Base-by-base conservation (phyloP, 2,329 filamentous ascomycete genomes). In the Cercospora beticola region DNA sequence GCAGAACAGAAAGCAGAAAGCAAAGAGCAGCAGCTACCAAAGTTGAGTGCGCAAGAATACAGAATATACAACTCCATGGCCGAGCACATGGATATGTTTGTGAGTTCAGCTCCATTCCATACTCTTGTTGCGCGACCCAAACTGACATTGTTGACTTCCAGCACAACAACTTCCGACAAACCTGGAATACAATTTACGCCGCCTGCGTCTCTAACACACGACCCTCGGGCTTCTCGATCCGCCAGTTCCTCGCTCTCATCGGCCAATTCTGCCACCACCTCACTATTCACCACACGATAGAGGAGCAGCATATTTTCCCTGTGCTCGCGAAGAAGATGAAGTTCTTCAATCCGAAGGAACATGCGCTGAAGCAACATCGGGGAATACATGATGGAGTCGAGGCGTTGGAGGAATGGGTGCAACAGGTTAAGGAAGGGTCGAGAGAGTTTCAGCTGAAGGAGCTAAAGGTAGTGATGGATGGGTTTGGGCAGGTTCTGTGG, bases 401-500 rank as follows among this genome's bases (percentile, higher is more conserved):
- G 18, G 71, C 73, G 70, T 74, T 80, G 57, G 74, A 78, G 70
- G 74, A 65, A 64, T 79, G 76, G 68, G 68, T 78, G 9, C 71
- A 66, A 14, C 68, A 75, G 61, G 78, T 76, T 28, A 84, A 82
- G 69, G 81, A 78, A 12, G 88, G 92, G 0, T 89, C 93, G 82
- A 82, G 78, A 69, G 86, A 89, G 72, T 71, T 89, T 74, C 78
- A 84, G 61, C 73, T 87, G 75, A 76, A 78, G 4, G 87, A 88
- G 75, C 78, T 97, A 78, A 90, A 89, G 81, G 82, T 79, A 40
- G 85, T 92, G 75, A 89, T 97, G 88, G 91, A 96, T 79, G 79
- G 79, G 4, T 97, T 94, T 87, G 91, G 91, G 10, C 83, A 84
- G 9, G 91, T 97, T 71, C 79, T 97, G 60, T 94, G 92, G 91